Conservation (phyloP, 306 rosid genomes). For the Elaeagnus macrophylla region DNA sequence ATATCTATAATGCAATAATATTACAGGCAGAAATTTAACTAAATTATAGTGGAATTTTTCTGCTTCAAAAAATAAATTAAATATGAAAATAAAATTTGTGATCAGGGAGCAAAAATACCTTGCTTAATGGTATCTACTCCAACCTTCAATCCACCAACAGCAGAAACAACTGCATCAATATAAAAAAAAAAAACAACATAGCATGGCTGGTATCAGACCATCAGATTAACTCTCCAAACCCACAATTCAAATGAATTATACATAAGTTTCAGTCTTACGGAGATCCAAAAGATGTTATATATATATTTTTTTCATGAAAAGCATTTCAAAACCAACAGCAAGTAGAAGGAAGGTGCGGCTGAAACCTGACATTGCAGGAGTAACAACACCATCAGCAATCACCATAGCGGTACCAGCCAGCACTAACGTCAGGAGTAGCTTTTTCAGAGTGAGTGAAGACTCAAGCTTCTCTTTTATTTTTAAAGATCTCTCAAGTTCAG, state of each 20-base stretch:
- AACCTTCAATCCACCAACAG: constrained; percentile 82
- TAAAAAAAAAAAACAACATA: background rate
- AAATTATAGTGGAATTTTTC: too few species aligned
- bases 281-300: too few species aligned
- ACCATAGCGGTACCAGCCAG: constrained; percentile 99
- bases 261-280: too few species aligned
- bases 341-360: background rate
- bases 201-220: too few species aligned
- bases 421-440: constrained; percentile 67
- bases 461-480: constrained; percentile 91
- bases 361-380: constrained; percentile 90
- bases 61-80: background rate
- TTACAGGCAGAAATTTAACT: too few species aligned
- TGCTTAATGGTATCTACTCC: constrained; percentile 64
- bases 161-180: constrained; percentile 62
- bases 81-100: constrained; percentile 1
- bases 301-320: too few species aligned
- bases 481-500: constrained; percentile 95
- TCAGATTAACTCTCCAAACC: too few species aligned
- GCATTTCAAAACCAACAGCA: background rate
- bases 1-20: too few species aligned
- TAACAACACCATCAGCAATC: constrained; percentile 93
- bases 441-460: constrained; percentile 71
- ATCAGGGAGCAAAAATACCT: constrained; percentile 37
- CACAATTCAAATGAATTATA: too few species aligned